Evolutionary conservation across 1,284 basidiomycete species (phyloP), one percentile per base, ranked within the genome.

Genomic region (Melanopsichium pennsylvanicum): DNA sequence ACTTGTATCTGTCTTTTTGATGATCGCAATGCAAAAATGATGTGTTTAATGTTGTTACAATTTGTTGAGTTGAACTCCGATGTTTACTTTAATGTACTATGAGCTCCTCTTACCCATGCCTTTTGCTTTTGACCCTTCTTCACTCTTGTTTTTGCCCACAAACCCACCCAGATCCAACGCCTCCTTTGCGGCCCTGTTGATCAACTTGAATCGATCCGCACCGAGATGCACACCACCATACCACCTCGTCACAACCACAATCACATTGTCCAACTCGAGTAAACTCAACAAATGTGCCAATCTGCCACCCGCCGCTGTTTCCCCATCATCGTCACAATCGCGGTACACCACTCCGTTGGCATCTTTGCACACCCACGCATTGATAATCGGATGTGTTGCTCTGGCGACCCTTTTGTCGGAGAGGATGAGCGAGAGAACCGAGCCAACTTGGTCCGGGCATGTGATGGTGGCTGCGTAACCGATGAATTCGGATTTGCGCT

Each of bases 401-500:
- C 74, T 50, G 1, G 73, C 74, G 5, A 80, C 61, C 2, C 72
- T 46, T 26, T 70, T 70, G 39, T 80, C 75, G 1, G 61, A 47
- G 1, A 79, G 46, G 11, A 80, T 69, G 22, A 46, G 57, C 2
- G 49, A 48, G 5, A 80, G 63, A 4, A 80, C 43, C 12, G 60
- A 37, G 3, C 74, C 59, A 6, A 80, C 79, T 31, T 81, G 62
- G n/a, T 63, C 50, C 5, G 79, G 75, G 4, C 70, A 49, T 11
- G 52, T 48, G 23, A 82, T 51, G 15, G 51, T 27, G 3, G 64
- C 70, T 4, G 76, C 77, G 47, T 81, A 76, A 0, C 81, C 81
- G 34, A 82, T 58, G 50, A 82, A 82, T 34, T 75, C 70, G 37
- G 70, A 74, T 47, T 82, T 82, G 49, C 81, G 70, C 40, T 82